phyloP scores from a whole-genome alignment of 2,329 filamentous ascomycete species.

The Penicillium sp. region DNA sequence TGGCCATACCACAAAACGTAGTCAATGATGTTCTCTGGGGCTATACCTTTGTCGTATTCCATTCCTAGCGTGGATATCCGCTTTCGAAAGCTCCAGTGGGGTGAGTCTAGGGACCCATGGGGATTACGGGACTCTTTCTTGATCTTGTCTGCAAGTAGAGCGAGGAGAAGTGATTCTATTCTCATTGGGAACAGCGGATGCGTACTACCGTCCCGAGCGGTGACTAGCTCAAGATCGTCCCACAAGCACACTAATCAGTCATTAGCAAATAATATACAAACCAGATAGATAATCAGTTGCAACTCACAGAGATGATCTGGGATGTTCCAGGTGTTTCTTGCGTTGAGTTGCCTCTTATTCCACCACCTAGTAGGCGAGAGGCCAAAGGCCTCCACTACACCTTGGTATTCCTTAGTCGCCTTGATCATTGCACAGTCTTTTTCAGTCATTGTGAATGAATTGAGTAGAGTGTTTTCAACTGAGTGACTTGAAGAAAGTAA shows the following conservation, averaged over 20 bases:
- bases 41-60: not conserved
- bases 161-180: constrained; percentile 2
- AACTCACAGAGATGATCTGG: not conserved
- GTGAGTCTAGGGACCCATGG: not conserved
- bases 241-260: not conserved
- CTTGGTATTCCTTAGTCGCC: not conserved
- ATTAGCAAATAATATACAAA: not conserved
- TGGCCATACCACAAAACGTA: not conserved
- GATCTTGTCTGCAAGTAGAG: not conserved
- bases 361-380: not conserved
- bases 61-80: not conserved
- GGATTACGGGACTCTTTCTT: not conserved
- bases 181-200: not conserved
- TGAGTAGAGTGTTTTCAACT: not conserved
- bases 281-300: not conserved
- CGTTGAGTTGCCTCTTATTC: not conserved
- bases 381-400: not conserved
- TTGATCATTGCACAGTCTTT: not conserved
- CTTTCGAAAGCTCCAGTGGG: constrained; percentile 1
- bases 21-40: not conserved
- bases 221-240: not conserved
- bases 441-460: not conserved
- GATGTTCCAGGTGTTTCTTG: not conserved
- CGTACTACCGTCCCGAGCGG: not conserved
- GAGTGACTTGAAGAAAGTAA: not conserved